Conservation (phyloP, 129 eudicot species). For the Gnaphalium uliginosum region DNA sequence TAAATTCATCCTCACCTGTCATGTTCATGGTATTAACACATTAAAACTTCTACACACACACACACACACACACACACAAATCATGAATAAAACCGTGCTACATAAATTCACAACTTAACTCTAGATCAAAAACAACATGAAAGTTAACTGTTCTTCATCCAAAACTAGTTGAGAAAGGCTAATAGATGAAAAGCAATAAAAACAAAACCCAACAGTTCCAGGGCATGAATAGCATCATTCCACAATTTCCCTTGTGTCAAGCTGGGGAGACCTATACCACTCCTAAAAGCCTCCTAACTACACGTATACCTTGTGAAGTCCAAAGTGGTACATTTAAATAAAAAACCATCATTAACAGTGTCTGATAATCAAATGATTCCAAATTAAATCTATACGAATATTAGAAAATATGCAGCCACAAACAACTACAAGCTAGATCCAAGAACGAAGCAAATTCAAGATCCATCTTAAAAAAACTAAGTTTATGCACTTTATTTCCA, state of each 20-base stretch:
- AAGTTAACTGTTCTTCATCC: background rate
- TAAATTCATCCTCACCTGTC: background rate
- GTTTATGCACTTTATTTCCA: background rate
- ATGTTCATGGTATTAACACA: background rate
- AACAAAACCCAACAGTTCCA: background rate
- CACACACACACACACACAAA: background rate
- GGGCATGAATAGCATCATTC: background rate
- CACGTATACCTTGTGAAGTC: background rate
- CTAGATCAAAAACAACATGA: background rate
- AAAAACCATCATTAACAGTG: background rate
- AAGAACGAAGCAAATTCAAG: background rate
- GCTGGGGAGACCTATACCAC: background rate
- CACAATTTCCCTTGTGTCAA: background rate
- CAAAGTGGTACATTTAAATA: background rate
- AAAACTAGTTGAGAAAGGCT: background rate
- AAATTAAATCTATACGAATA: background rate
- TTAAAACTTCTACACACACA: background rate
- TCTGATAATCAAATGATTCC: background rate
- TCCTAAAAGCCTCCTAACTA: slow-evolving; percentile 5
- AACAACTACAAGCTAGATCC: background rate
- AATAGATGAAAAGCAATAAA: background rate
- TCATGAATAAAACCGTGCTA: background rate
- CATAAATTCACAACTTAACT: background rate
- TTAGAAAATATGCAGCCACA: background rate
- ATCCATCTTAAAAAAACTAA: background rate